Base-by-base conservation (phyloP, 192 early-diverging fungal genomes). In the Rhizophagus clarus region DNA sequence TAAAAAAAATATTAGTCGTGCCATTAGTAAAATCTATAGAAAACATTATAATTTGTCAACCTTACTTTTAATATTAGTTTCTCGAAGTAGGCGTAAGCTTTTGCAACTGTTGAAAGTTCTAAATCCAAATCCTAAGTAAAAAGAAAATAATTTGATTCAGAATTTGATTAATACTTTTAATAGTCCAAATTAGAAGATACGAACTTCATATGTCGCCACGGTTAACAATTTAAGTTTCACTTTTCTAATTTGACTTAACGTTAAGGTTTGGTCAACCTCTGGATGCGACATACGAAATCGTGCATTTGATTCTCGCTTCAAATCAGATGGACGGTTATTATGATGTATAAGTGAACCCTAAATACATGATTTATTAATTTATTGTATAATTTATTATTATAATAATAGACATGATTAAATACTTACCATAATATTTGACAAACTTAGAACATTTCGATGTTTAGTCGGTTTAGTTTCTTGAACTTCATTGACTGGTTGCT, bases 61-160 rank as follows among this genome's bases (percentile, higher is more conserved):
- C n/a, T 81, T 82, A 89, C 93, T 85, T 95, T 96, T 47, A 95
- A 77, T 29, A 97, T 88, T 8, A 99, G 90, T 82, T 98, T 99
- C 82, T 99, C 98, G 85, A 99, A 95, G 83, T 96, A 98, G 1
- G 95, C 96, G 88, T 93, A 97, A 22, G 95, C 92, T 29, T 89
- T 87, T 0, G 98, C 98, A 4, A 97, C 90, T 62, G 92, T 96
- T 2, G 95, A 96, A 29, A 97, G 85, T 84, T 99, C 97, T 29
- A 97, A 85, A 79, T 96, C 93, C 72, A 94, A 85, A 61, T 89
- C 84, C 69, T 89, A 87, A 1, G 86, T 89, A 24, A 92, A 88
- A 31, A 42, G 49, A 45, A 40, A 83, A 64, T 47, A n/a, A n/a
- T 34, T 28, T 0, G 2, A n/a, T 31, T 26, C 28, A 29, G 1